Evolutionary conservation across 257 asterid species (phyloP), one percentile per base, ranked within the genome.

Genomic region (Solanum ahanhuiri): DNA sequence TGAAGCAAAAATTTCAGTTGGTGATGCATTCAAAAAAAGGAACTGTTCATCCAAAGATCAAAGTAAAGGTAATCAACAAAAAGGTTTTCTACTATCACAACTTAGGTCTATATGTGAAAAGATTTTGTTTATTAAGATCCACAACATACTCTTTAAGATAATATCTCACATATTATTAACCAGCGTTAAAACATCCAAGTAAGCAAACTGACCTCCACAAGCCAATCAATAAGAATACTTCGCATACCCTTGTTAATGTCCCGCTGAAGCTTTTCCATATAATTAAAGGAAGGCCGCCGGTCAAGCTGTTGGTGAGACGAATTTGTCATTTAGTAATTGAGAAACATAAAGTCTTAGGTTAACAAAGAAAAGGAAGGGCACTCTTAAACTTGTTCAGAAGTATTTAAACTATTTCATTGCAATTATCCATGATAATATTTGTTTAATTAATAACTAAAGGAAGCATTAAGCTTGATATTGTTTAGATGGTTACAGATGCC

Each of bases 161-260:
- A 39, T 48, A 18, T 48, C 63, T 81, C 69, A 48, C 67, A 30
- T 48, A 81, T 17, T 79, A 79, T 45, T 81, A 48, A 48, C 12
- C 84, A 81, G 33, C 33, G 30, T 48, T 11, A 81, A 81, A 81
- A 30, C 17, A 81, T 79, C 31, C 66, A 45, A 79, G 84, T 79
- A 4, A 45, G 84, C 20, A 63, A 72, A 90, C 97, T 83, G 91
- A 97, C 99, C 98, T 94, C 98, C 54, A 97, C 99, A 87, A 97
- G 98, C 99, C 99, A 97, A 89, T 97, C 99, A 72, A 97, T 89
- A 89, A 97, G 93, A 87, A 97, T 95, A 57, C 94, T 91, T 85
- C 99, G 91, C 99, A 95, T 97, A 75, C 94, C 90, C 77, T 86
- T 91, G 79, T 92, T 93, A 89, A 97, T 91, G 87, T 97, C 99